phyloP scores from a whole-genome alignment of 169 alveolate genomes.

The Plasmodium cynomolgi region DNA sequence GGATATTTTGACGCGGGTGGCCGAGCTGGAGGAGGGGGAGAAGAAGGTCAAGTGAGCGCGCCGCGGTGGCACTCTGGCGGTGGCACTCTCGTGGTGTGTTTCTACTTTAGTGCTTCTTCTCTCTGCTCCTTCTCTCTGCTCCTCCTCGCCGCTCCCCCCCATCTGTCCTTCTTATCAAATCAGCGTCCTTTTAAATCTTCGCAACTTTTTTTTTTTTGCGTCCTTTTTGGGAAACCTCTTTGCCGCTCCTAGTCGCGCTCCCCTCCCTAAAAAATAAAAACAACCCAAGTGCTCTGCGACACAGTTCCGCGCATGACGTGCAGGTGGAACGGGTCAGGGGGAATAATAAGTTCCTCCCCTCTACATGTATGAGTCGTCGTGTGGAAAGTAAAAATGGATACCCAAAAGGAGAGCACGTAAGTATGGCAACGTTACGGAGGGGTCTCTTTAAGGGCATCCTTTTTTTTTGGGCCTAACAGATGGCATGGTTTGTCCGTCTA shows the following conservation, averaged over 20 bases:
- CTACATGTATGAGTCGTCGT: not conserved
- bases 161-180: not conserved
- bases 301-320: not conserved
- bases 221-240: not conserved
- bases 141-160: not conserved
- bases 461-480: not conserved
- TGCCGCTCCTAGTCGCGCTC: not conserved
- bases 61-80: not conserved
- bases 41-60: not conserved
- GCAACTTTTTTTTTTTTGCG: not conserved
- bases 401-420: not conserved
- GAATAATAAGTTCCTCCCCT: not conserved
- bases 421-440: not conserved
- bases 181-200: not conserved
- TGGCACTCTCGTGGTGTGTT: too few species aligned
- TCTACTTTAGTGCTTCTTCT: not conserved
- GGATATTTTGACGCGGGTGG: conserved; percentile 81
- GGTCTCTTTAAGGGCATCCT: not conserved
- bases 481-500: not conserved
- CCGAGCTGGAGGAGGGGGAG: conserved; percentile 73
- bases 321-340: not conserved
- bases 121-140: not conserved
- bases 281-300: not conserved
- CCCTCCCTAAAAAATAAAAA: not conserved
- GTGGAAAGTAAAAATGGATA: not conserved